Conservation (phyloP, 2,329 filamentous ascomycete genomes). For the Trichoderma arundinaceum region DNA sequence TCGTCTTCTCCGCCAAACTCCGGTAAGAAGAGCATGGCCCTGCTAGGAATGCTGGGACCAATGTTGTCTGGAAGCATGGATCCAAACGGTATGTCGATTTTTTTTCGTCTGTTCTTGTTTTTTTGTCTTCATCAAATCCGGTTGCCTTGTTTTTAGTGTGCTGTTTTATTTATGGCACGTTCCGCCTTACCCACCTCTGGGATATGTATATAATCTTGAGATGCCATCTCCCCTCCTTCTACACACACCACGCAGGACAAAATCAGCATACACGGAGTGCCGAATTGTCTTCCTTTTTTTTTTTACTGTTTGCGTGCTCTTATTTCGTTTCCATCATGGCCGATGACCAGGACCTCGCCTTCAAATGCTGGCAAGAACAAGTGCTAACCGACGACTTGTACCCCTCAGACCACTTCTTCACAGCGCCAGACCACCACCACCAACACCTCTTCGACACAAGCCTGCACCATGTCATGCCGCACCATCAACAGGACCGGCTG, state of each 20-base stretch:
- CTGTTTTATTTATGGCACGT: conserved; percentile 1
- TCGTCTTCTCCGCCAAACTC: not conserved
- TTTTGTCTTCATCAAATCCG: not conserved
- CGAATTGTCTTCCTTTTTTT: too few species aligned
- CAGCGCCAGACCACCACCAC: conserved; percentile 10
- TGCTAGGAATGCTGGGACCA: not conserved
- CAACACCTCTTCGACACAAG: conserved; percentile 18
- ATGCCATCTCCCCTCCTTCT: not conserved
- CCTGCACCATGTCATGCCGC: not conserved
- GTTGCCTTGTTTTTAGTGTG: too few species aligned
- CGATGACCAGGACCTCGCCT: not conserved
- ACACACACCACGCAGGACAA: too few species aligned
- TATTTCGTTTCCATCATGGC: conserved; percentile 1
- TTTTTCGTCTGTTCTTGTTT: not conserved
- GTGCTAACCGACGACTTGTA: conserved; percentile 3
- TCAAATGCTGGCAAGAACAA: conserved; percentile 15
- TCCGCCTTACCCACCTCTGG: not conserved
- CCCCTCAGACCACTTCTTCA: conserved; percentile 25
- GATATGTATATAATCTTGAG: conserved; percentile 5
- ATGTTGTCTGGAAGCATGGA: conserved; percentile 15
- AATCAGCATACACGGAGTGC: too few species aligned
- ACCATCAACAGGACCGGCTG: conserved; percentile 20
- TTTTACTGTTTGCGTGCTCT: too few species aligned
- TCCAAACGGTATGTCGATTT: conserved; percentile 8
- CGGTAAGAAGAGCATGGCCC: not conserved